phyloP scores from a whole-genome alignment of 208 protist species.

The Acanthamoeba sp. region DNA sequence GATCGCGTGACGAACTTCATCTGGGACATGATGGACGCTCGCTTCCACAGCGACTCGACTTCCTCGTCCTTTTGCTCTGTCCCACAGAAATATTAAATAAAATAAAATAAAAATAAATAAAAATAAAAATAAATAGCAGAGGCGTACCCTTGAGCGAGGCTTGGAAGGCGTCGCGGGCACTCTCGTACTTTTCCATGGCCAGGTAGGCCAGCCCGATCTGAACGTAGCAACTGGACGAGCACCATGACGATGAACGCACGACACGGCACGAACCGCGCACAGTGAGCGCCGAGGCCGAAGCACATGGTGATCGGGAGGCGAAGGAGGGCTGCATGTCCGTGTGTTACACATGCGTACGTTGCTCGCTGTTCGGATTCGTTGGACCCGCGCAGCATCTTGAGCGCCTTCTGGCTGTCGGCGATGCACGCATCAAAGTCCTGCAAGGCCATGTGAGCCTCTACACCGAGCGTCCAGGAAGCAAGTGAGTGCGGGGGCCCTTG shows the following conservation, averaged over 20 bases:
- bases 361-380: conserved; percentile 46
- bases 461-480: too few species aligned
- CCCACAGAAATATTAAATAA: neutral
- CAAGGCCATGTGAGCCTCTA: conserved; percentile 50
- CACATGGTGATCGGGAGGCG: too few species aligned
- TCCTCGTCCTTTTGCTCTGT: conserved; percentile 49
- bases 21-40: conserved; percentile 57
- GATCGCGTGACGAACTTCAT: conserved; percentile 68
- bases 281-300: neutral
- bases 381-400: conserved; percentile 17
- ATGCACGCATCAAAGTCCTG: conserved; percentile 46
- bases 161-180: conserved; percentile 52
- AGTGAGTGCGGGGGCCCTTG: too few species aligned
- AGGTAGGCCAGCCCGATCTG: conserved; percentile 66
- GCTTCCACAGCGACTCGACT: conserved; percentile 17
- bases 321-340: too few species aligned
- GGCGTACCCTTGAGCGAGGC: conserved; percentile 58
- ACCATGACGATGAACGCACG: neutral
- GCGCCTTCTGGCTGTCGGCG: conserved; percentile 45
- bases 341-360: too few species aligned
- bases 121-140: neutral
- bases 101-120: neutral
- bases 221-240: conserved; percentile 15
- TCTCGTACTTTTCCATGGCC: conserved; percentile 67
- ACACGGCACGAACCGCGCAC: neutral